Evolutionary conservation across 2,329 filamentous ascomycete species (phyloP), one percentile per base, ranked within the genome.

Genomic region (Amylocarpus encephaloides): DNA sequence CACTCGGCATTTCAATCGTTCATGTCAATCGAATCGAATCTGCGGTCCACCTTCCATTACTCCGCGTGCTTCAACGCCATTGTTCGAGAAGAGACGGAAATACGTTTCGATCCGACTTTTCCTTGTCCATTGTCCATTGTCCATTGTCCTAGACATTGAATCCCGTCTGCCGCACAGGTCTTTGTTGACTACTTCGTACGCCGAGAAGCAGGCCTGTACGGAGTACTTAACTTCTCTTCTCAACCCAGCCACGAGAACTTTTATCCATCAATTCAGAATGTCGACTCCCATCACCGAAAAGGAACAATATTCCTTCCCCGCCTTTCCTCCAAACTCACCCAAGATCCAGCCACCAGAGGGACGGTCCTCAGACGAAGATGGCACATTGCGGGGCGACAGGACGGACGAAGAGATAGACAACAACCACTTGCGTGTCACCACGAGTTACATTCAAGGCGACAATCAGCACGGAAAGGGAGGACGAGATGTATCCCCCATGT

Each of bases 381-480:
- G 63, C 16, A 65, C 63, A 32, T 43, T 66, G 22, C 57, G 57
- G 43, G 61, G 52, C 33, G 59, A 63, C 26, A 34, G 47, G 12
- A 18, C 46, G 13, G 56, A 60, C 13, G 57, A 62, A 9, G 50
- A 50, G 13, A 49, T 59, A 6, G 60, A 71, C 41, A 63, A 65
- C 46, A 73, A 70, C 39, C 72, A 74, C 51, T 66, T 80, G 36
- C 72, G 71, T 7, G 70, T 77, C 18, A 67, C 75, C 15, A 75
- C 73, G 3, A 71, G 68, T 49, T 66, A 71, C 64, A 47, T 59
- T 44, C 38, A 63, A 62, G 59, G 60, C 40, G 54, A 55, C n/a
- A 63, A 67, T 32, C 44, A 57, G 22, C 26, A 55, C 18, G 52
- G 46, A 26, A 59, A 12, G 51, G 64, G 53, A 60, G 57, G 43